Conservation (phyloP, 2,329 filamentous ascomycete species). For the Colletotrichum sidae region DNA sequence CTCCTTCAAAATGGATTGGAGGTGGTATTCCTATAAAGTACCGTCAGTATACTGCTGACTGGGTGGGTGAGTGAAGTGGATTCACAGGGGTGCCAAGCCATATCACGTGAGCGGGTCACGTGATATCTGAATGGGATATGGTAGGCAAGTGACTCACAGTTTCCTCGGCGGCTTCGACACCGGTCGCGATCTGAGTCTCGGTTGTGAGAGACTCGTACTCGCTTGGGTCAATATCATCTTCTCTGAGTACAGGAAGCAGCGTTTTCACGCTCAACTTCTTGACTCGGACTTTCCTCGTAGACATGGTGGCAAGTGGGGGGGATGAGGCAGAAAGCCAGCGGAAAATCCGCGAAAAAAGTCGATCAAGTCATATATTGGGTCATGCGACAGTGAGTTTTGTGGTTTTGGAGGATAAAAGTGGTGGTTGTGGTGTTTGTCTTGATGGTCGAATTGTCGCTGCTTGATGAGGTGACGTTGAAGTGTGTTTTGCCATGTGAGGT, state of each 20-base stretch:
- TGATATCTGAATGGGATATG: slow-evolving; percentile 54
- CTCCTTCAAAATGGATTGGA: slow-evolving; percentile 81
- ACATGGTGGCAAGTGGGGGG: slow-evolving; percentile 62
- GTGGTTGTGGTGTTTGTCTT: slow-evolving; percentile 63
- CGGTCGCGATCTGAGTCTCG: slow-evolving; percentile 89
- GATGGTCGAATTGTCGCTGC: slow-evolving; percentile 61
- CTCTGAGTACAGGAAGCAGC: slow-evolving; percentile 85
- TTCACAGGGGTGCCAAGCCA: slow-evolving; percentile 23
- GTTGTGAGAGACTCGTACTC: slow-evolving; percentile 89
- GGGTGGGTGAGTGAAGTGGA: slow-evolving; percentile 27
- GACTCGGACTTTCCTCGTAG: slow-evolving; percentile 78
- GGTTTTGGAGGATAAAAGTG: slow-evolving; percentile 66
- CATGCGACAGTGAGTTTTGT: slow-evolving; percentile 63
- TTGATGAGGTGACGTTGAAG: slow-evolving; percentile 68
- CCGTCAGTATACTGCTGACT: slow-evolving; percentile 44
- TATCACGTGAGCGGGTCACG: slow-evolving; percentile 61
- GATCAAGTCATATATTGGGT: slow-evolving; percentile 70
- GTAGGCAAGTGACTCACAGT: slow-evolving; percentile 76
- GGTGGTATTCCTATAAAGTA: slow-evolving; percentile 84
- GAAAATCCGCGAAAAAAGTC: slow-evolving; percentile 73
- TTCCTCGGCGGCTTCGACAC: slow-evolving; percentile 97
- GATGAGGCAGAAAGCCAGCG: slow-evolving; percentile 57
- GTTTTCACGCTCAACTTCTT: slow-evolving; percentile 95
- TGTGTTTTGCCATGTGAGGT: slow-evolving; percentile 56
- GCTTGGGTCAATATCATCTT: slow-evolving; percentile 88